These are phyloP conservation scores for Orobanche coerulescens DNA, from an alignment of 257 asterid genomes.

Conservation along the genomic window DNA sequence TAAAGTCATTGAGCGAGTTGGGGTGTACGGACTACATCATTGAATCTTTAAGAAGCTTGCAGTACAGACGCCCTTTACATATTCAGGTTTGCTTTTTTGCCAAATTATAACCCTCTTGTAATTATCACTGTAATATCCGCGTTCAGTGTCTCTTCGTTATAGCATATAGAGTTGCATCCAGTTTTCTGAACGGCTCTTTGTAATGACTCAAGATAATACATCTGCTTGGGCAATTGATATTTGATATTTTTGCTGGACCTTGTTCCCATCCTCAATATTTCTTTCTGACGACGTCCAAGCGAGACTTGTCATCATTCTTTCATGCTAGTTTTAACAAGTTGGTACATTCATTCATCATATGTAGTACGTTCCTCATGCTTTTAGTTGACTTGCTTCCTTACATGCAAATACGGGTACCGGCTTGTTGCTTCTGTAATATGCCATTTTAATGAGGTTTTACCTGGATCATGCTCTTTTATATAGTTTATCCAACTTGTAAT, in stretches of 20 bases:
- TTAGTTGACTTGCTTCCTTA: no score
- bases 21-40: conserved; percentile 66
- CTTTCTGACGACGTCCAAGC: no score
- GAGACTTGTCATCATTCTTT: conserved; percentile 13
- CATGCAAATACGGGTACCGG: background rate
- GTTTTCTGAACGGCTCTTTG: conserved; percentile 11
- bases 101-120: background rate
- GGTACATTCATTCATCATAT: no score
- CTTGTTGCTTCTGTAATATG: conserved; percentile 9
- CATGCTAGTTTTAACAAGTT: background rate
- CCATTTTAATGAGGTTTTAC: background rate
- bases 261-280: background rate
- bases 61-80: conserved; percentile 70
- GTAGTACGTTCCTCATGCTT: no score
- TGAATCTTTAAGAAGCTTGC: conserved; percentile 56
- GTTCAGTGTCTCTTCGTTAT: conserved; percentile 8
- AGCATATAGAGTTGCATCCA: background rate
- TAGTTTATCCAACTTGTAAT: conserved; percentile 1
- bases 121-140: background rate
- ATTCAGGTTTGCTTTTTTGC: conserved; percentile 53
- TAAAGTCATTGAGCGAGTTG: conserved; percentile 67
- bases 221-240: conserved; percentile 1
- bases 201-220: background rate
- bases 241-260: background rate
- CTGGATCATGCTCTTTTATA: conserved; percentile 4